Conservation (phyloP, 805 yeast species). For the Myxozyma neotropica region DNA sequence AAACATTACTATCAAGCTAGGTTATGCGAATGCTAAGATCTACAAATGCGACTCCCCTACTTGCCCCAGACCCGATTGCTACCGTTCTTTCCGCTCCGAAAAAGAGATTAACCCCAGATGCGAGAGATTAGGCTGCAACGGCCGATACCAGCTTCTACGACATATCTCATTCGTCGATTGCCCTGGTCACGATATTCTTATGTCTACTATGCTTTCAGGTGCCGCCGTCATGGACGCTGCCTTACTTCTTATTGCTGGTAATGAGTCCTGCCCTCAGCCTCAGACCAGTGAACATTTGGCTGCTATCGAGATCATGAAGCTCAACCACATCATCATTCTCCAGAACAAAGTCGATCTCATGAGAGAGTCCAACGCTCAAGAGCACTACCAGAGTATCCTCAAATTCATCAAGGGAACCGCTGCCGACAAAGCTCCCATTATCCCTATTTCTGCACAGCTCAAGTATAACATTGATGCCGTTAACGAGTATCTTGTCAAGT, state of each 20-base stretch:
- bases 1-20: conserved; percentile 96
- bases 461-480: conserved; percentile 99
- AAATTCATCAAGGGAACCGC: conserved; percentile 95
- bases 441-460: conserved; percentile 98
- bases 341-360: conserved; percentile 98
- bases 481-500: conserved; percentile 91
- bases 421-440: conserved; percentile 98
- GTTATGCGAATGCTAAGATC: conserved; percentile 98
- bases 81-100: conserved; percentile 90
- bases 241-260: conserved; percentile 90
- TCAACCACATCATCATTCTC: conserved; percentile 91
- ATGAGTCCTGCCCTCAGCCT: conserved; percentile 99
- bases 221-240: conserved; percentile 99
- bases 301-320: conserved; percentile 98
- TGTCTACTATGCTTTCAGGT: conserved; percentile 99
- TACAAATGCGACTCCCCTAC: conserved; percentile 84
- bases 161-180: conserved; percentile 99
- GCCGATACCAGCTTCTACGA: conserved; percentile 86
- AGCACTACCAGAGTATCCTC: conserved; percentile 89
- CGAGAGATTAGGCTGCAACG: conserved; percentile 82
- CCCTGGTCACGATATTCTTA: conserved; percentile 99
- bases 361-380: conserved; percentile 95
- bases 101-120: conserved; percentile 94
- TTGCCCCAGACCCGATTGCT: conserved; percentile 93
- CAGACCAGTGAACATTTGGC: conserved; percentile 99